These are phyloP conservation scores for Thelonectria rubi DNA, from an alignment of 2,329 filamentous ascomycete genomes.

Conservation along the genomic window DNA sequence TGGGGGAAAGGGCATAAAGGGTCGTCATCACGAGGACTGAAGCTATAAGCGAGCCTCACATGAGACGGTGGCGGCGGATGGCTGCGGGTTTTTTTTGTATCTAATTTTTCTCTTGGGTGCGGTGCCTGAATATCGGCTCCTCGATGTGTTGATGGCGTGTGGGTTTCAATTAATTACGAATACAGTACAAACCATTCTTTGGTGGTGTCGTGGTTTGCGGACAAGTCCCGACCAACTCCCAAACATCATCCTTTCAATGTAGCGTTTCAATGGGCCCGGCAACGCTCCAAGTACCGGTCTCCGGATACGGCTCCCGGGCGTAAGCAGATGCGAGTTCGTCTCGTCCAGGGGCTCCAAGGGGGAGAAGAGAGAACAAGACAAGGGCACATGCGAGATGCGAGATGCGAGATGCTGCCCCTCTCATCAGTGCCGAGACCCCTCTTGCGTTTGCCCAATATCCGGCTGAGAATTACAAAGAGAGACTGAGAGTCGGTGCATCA, in stretches of 20 bases:
- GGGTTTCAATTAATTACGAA: too few relatives aligned
- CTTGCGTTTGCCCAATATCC: constrained; percentile 17
- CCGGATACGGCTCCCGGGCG: background rate
- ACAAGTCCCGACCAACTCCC: background rate
- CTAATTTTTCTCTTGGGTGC: background rate
- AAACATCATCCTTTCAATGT: too few relatives aligned
- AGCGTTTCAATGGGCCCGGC: background rate
- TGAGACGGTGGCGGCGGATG: background rate
- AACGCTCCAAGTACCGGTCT: background rate
- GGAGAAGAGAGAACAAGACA: background rate
- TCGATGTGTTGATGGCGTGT: constrained; percentile 13
- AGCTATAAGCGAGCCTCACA: constrained; percentile 14
- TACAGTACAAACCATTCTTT: too few relatives aligned
- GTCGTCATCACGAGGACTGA: constrained; percentile 13
- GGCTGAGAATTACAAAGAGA: constrained; percentile 17
- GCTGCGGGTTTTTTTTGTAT: background rate
- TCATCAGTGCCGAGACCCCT: constrained; percentile 12
- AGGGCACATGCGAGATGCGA: background rate
- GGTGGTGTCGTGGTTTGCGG: too few relatives aligned
- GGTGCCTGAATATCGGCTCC: constrained; percentile 17
- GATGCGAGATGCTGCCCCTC: background rate
- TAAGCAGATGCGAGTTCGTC: background rate
- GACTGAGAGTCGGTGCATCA: constrained; percentile 7
- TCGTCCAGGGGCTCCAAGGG: too few relatives aligned
- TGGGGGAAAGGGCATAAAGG: constrained; percentile 17